Conservation (phyloP, 2,329 filamentous ascomycete genomes). For the Beauveria scarabaeidicola region DNA sequence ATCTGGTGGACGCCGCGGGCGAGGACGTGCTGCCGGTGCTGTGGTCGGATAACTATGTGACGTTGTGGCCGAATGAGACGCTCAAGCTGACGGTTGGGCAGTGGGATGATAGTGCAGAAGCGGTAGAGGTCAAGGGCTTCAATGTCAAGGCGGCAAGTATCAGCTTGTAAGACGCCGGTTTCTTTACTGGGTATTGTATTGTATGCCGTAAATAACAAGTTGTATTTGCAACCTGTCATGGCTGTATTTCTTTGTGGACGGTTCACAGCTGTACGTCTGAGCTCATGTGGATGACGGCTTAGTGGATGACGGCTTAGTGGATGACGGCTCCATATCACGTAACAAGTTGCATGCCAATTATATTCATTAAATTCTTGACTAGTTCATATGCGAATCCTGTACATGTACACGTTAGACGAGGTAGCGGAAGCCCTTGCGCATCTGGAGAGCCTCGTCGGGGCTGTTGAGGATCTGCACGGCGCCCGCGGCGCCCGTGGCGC, state of each 20-base stretch:
- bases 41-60: constrained; percentile 58
- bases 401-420: constrained; percentile 16
- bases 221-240: too few species aligned
- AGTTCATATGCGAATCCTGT: background rate
- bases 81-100: constrained; percentile 20
- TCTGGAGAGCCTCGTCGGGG: constrained; percentile 34
- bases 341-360: too few species aligned
- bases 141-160: constrained; percentile 9
- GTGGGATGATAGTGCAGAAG: constrained; percentile 11
- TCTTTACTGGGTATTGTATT: too few species aligned
- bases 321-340: too few species aligned
- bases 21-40: constrained; percentile 41
- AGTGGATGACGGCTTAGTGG: too few species aligned
- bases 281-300: too few species aligned
- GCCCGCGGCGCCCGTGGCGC: constrained; percentile 32
- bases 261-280: too few species aligned
- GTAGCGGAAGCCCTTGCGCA: constrained; percentile 41
- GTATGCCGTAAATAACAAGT: too few species aligned
- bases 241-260: too few species aligned
- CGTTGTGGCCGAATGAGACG: constrained; percentile 48
- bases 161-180: background rate
- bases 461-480: constrained; percentile 30
- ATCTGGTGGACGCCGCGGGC: constrained; percentile 35
- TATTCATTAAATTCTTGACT: too few species aligned
- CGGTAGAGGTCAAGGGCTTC: constrained; percentile 12